Evolutionary conservation across 805 yeast genomes (phyloP).

Genomic region (Starmerella khaoyaiensis): DNA sequence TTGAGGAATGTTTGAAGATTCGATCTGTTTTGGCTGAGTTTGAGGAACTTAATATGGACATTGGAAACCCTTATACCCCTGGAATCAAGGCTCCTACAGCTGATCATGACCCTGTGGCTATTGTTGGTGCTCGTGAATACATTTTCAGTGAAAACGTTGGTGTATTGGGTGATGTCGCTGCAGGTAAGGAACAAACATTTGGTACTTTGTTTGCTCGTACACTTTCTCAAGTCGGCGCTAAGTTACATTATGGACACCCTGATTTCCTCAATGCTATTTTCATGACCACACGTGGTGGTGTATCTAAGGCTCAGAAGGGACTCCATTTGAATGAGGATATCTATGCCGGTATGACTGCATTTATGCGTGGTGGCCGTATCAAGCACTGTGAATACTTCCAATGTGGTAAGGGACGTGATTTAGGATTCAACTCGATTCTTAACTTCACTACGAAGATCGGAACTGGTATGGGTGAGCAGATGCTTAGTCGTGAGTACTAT

Average conservation of each 20-base stretch:
- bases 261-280: constrained; percentile 81
- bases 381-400: constrained; percentile 93
- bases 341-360: constrained; percentile 87
- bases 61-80: constrained; percentile 45
- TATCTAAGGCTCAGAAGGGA: constrained; percentile 90
- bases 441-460: constrained; percentile 94
- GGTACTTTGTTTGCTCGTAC: constrained; percentile 93
- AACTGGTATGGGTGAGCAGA: constrained; percentile 97
- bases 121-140: constrained; percentile 89
- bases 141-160: constrained; percentile 90
- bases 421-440: constrained; percentile 83
- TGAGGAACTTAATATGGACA: constrained; percentile 55
- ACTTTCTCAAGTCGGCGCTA: constrained; percentile 85
- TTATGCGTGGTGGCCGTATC: constrained; percentile 81
- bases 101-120: constrained; percentile 57
- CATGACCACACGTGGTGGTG: constrained; percentile 93
- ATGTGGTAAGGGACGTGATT: constrained; percentile 93
- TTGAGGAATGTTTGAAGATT: constrained; percentile 87
- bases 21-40: constrained; percentile 81
- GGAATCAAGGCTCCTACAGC: constrained; percentile 32
- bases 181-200: constrained; percentile 94
- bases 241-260: constrained; percentile 92
- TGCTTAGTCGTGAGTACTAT: constrained; percentile 81
- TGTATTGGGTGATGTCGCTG: constrained; percentile 88
- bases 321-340: constrained; percentile 89